Conservation (phyloP, 2,329 filamentous ascomycete genomes). For the Diplodia corticola region DNA sequence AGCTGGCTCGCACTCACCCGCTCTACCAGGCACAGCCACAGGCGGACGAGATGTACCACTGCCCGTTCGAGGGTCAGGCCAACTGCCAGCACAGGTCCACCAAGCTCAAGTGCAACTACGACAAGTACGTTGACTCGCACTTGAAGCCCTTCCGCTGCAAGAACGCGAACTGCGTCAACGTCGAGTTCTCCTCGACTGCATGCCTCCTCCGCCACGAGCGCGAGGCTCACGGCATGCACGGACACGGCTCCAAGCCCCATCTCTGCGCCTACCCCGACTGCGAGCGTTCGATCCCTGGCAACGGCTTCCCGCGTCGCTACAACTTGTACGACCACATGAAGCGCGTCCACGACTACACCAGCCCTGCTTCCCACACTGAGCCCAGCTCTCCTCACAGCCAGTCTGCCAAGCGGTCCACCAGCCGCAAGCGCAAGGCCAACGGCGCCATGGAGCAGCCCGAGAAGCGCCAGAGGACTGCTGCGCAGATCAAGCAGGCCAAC, state of each 20-base stretch:
- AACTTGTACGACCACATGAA: slow-evolving; percentile 98
- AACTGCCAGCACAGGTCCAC: slow-evolving; percentile 89
- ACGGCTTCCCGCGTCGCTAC: slow-evolving; percentile 93
- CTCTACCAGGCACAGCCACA: slow-evolving; percentile 68
- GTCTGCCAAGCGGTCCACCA: slow-evolving; percentile 30
- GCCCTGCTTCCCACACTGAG: slow-evolving; percentile 33
- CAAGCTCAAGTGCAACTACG: slow-evolving; percentile 98
- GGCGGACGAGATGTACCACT: slow-evolving; percentile 85
- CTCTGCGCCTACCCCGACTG: slow-evolving; percentile 86
- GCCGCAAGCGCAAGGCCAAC: slow-evolving; percentile 40
- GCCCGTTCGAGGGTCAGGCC: slow-evolving; percentile 74
- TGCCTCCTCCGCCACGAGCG: slow-evolving; percentile 93
- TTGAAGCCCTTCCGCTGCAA: slow-evolving; percentile 96
- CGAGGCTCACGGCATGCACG: slow-evolving; percentile 93
- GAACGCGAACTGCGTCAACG: slow-evolving; percentile 75
- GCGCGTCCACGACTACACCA: slow-evolving; percentile 72
- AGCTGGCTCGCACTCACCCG: slow-evolving; percentile 55
- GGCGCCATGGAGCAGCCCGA: slow-evolving; percentile 33
- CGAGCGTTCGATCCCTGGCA: slow-evolving; percentile 76
- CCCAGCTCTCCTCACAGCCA: slow-evolving; percentile 33
- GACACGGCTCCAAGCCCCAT: slow-evolving; percentile 89
- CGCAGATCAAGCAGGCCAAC: slow-evolving; percentile 30
- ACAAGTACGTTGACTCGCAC: slow-evolving; percentile 97
- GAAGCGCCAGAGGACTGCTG: slow-evolving; percentile 38
- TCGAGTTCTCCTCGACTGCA: slow-evolving; percentile 91